Percentiles rank a stretch among this genome's conserved stretches.
phyloP scores from a whole-genome alignment of 192 early-diverging fungal species.

The Umbelopsis sp. region DNA sequence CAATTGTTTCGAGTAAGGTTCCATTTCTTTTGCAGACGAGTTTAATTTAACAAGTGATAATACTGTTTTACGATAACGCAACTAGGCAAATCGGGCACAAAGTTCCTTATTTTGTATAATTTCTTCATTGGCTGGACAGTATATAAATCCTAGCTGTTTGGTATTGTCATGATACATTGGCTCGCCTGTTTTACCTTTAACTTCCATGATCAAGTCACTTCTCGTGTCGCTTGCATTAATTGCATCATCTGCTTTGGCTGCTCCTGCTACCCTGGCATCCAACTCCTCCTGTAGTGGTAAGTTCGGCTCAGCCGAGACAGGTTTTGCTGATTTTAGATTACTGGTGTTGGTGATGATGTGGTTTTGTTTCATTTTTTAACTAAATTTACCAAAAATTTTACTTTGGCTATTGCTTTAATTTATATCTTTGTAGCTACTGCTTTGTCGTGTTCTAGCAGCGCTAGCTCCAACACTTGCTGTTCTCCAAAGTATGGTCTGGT shows the following conservation, averaged over 20 bases:
- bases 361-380: background rate
- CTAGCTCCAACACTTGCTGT: constrained; percentile 49
- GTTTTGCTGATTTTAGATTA: no score
- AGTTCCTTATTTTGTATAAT: constrained; percentile 11
- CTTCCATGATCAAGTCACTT: constrained; percentile 7
- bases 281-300: constrained; percentile 12
- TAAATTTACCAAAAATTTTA: background rate
- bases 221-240: constrained; percentile 11
- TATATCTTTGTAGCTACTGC: constrained; percentile 24
- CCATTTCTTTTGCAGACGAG: no score
- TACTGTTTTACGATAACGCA: background rate
- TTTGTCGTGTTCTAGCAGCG: constrained; percentile 37
- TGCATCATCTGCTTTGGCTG: background rate
- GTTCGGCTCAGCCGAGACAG: background rate
- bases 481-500: constrained; percentile 54
- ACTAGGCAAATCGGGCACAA: constrained; percentile 7
- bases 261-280: background rate
- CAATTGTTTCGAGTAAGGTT: constrained; percentile 16
- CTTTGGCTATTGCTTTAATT: background rate
- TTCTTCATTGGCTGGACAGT: background rate
- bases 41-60: background rate
- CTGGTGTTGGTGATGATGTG: no score
- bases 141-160: background rate
- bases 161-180: no score
- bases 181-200: background rate